Evolutionary conservation across 257 asterid genomes (phyloP).

Genomic region (Ocimum tenuiflorum): DNA sequence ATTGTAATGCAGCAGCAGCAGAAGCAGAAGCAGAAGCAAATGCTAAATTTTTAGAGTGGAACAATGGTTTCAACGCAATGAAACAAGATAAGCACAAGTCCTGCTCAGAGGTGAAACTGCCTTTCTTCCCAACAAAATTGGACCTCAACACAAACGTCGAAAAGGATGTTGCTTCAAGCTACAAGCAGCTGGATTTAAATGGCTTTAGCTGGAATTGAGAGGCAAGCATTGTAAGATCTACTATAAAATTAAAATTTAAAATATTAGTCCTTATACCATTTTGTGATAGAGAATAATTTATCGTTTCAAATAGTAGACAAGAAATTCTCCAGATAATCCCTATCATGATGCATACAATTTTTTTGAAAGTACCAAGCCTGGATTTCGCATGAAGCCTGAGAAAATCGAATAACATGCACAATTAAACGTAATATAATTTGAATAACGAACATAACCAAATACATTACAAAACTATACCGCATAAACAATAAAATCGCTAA

Average conservation of each 20-base stretch:
- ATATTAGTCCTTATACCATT: constrained; percentile 1
- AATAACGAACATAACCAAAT: no score
- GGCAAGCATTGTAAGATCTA: not conserved
- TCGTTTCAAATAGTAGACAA: not conserved
- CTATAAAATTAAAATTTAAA: not conserved
- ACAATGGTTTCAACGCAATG: constrained; percentile 15
- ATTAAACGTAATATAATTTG: no score
- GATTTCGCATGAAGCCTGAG: no score
- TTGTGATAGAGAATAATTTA: constrained; percentile 12
- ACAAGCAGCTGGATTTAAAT: constrained; percentile 68
- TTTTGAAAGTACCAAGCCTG: no score
- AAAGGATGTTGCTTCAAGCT: constrained; percentile 45
- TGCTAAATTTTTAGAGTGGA: constrained; percentile 15
- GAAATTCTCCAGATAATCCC: constrained; percentile 1
- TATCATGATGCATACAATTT: not conserved
- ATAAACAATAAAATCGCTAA: no score
- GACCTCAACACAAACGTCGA: constrained; percentile 65
- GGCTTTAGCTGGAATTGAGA: constrained; percentile 60
- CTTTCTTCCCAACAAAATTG: constrained; percentile 46
- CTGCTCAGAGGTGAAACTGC: constrained; percentile 31
- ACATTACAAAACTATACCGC: no score
- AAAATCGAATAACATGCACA: no score
- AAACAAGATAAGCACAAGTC: constrained; percentile 39
- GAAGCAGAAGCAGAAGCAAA: constrained; percentile 33
- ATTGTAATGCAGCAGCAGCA: constrained; percentile 28